These are phyloP conservation scores for Aspergillus wentii DNA, from an alignment of 495 filamentous ascomycete species.

Conservation along the genomic window DNA sequence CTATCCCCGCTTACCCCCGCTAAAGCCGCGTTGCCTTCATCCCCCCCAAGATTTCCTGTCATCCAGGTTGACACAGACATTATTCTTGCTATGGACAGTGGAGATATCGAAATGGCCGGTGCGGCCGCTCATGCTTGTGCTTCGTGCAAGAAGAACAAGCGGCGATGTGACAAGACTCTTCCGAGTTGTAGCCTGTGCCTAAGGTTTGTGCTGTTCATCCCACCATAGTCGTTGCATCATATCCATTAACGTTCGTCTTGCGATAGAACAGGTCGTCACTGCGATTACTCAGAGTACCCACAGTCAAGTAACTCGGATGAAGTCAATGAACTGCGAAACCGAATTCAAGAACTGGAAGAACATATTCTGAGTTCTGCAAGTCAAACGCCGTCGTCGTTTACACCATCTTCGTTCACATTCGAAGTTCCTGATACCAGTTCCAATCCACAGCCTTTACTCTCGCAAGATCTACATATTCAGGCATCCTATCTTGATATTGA, in stretches of 20 bases:
- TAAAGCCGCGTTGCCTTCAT: too few relatives aligned
- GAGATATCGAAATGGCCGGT: neutral
- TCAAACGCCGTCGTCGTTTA: neutral
- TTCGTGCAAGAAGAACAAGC: conserved; percentile 30
- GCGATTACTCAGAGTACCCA: neutral
- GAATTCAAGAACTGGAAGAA: neutral
- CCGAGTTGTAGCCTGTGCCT: conserved; percentile 23
- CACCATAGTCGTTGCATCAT: conserved; percentile 12
- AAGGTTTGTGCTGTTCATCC: conserved; percentile 12
- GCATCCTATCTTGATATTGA: conserved; percentile 17
- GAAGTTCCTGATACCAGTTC: conserved; percentile 9
- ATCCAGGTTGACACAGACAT: too few relatives aligned
- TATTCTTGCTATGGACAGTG: neutral
- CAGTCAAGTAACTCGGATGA: neutral
- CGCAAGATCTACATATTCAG: neutral
- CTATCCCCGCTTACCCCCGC: too few relatives aligned
- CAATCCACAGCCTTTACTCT: neutral
- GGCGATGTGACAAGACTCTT: conserved; percentile 30
- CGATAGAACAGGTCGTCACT: neutral
- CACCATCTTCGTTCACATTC: too few relatives aligned
- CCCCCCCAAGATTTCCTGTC: too few relatives aligned
- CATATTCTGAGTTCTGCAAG: neutral
- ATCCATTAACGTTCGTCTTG: conserved; percentile 4
- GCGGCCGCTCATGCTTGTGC: conserved; percentile 9
- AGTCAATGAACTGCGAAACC: neutral